phyloP scores from a whole-genome alignment of 2,329 filamentous ascomycete species.

The Neofusicoccum sp. region DNA sequence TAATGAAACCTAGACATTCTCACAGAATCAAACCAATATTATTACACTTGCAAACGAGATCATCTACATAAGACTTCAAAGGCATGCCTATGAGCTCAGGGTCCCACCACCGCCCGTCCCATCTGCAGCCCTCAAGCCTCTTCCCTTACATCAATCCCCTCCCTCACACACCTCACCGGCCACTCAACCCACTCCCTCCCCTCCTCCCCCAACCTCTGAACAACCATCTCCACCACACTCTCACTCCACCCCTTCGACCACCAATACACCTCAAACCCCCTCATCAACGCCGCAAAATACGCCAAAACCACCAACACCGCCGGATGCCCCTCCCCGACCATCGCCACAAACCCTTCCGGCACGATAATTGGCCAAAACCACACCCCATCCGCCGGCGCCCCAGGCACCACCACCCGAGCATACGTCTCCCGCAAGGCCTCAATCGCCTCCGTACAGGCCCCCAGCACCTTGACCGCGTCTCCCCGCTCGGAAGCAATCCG shows the following conservation, averaged over 20 bases:
- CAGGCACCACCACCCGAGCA: neutral
- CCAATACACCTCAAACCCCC: neutral
- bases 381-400: neutral
- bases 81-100: too few species aligned
- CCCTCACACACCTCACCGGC: neutral
- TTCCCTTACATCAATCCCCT: neutral
- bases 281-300: neutral
- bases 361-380: neutral
- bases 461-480: neutral
- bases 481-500: neutral
- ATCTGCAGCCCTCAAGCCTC: neutral
- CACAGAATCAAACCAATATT: too few species aligned
- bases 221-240: neutral
- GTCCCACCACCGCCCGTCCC: too few species aligned
- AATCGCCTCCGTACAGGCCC: neutral
- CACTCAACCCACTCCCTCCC: neutral
- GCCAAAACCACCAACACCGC: neutral
- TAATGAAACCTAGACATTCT: too few species aligned
- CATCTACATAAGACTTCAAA: too few species aligned
- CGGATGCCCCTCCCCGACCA: neutral
- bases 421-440: neutral
- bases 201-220: neutral
- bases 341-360: neutral
- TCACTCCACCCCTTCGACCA: conserved; percentile 7
- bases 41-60: too few species aligned